Evolutionary conservation across 192 early-diverging fungal species (phyloP).

Genomic region (Podila horticola): DNA sequence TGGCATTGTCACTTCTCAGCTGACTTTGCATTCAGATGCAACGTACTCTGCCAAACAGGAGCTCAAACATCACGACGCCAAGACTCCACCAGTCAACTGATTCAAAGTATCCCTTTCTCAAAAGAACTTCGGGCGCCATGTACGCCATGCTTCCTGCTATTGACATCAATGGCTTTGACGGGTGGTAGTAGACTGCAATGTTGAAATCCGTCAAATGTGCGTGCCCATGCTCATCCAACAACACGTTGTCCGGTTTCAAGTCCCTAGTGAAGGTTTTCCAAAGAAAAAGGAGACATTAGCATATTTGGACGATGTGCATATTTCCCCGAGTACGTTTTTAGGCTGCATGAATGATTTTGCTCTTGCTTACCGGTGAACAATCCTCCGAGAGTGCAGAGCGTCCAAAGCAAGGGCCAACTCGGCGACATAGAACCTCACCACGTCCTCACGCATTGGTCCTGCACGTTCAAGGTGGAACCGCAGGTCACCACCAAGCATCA

Average conservation of each 20-base stretch:
- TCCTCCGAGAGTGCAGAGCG: slow-evolving; percentile 75
- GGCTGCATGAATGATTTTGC: too few species aligned
- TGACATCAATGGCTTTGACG: slow-evolving; percentile 70
- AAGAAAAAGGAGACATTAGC: not conserved
- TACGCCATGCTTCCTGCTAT: slow-evolving; percentile 89
- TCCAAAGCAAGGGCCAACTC: slow-evolving; percentile 72
- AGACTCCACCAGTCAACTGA: slow-evolving; percentile 86
- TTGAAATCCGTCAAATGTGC: slow-evolving; percentile 90
- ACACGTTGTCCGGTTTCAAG: slow-evolving; percentile 88
- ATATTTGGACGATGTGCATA: too few species aligned
- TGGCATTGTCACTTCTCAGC: not conserved
- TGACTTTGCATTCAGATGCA: not conserved
- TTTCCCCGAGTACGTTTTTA: not conserved
- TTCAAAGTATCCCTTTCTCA: slow-evolving; percentile 60
- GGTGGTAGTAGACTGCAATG: slow-evolving; percentile 79
- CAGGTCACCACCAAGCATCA: slow-evolving; percentile 97
- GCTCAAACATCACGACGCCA: slow-evolving; percentile 82
- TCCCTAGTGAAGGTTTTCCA: slow-evolving; percentile 59
- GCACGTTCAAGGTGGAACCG: slow-evolving; percentile 84
- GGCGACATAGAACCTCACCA: slow-evolving; percentile 75
- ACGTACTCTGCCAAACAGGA: slow-evolving; percentile 78
- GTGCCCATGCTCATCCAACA: slow-evolving; percentile 83
- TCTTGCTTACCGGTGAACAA: slow-evolving; percentile 73
- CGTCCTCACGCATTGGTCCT: slow-evolving; percentile 70
- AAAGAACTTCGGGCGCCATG: slow-evolving; percentile 86